phyloP scores from a whole-genome alignment of 805 yeast species.

The Kluyveromyces starmeri region DNA sequence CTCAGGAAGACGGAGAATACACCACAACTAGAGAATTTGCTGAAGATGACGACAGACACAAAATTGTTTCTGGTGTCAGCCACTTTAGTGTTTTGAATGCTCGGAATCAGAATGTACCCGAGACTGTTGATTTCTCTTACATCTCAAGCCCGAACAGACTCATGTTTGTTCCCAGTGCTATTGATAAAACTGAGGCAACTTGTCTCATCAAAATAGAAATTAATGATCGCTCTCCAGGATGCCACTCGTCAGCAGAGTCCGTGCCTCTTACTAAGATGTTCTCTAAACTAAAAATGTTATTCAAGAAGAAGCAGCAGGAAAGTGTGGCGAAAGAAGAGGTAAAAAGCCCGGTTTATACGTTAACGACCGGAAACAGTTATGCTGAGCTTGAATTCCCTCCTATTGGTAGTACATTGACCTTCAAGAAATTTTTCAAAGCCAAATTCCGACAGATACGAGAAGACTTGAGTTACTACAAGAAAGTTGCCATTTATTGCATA shows the following conservation, averaged over 20 bases:
- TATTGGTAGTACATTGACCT: constrained; percentile 11
- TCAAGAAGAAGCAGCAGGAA: background rate
- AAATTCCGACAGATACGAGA: constrained; percentile 13
- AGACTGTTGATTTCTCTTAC: background rate
- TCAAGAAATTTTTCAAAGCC: constrained; percentile 14
- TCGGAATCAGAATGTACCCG: background rate
- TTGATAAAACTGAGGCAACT: constrained; percentile 1
- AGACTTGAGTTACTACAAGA: constrained; percentile 13
- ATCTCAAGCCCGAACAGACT: background rate
- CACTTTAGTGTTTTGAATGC: background rate
- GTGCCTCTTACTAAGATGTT: background rate
- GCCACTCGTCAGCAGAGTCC: background rate
- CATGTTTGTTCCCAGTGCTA: background rate
- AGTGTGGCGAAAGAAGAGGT: background rate
- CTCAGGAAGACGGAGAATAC: background rate
- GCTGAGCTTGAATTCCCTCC: constrained; percentile 1
- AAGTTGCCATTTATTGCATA: constrained; percentile 15
- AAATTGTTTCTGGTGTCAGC: background rate
- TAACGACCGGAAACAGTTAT: background rate
- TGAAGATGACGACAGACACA: background rate
- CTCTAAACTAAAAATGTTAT: background rate
- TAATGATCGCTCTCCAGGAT: background rate
- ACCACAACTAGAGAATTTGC: background rate
- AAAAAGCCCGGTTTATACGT: too few relatives aligned
- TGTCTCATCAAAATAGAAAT: constrained; percentile 2